These are phyloP conservation scores for Coemansia asiatica DNA, from an alignment of 192 early-diverging fungal species.

Conservation along the genomic window DNA sequence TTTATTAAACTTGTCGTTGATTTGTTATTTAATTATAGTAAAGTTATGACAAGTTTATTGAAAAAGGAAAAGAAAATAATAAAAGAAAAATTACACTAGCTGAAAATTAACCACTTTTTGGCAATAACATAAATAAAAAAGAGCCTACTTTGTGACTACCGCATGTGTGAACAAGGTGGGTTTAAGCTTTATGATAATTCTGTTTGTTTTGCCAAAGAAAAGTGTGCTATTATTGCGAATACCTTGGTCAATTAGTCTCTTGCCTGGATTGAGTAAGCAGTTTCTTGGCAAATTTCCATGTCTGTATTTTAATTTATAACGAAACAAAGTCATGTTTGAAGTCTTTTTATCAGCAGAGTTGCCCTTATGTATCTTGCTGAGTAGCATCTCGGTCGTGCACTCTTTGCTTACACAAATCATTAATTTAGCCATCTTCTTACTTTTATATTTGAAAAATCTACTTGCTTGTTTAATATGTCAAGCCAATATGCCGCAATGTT, in stretches of 20 bases:
- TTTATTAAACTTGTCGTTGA: no score
- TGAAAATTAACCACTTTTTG: neutral
- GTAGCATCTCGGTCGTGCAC: slow-evolving; percentile 1
- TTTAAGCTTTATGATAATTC: neutral
- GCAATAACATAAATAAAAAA: neutral
- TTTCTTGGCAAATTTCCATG: neutral
- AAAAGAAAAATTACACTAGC: neutral
- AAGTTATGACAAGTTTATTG: no score
- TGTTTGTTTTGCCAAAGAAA: slow-evolving; percentile 1
- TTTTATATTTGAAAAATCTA: slow-evolving; percentile 19
- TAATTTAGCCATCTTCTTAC: slow-evolving; percentile 1
- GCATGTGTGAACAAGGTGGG: neutral
- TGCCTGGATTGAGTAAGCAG: neutral
- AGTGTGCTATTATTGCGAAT: neutral
- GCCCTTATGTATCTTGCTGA: neutral
- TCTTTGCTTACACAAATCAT: neutral
- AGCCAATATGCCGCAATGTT: no score
- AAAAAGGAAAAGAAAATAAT: neutral
- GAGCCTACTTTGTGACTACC: neutral
- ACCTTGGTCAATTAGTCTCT: slow-evolving; percentile 4
- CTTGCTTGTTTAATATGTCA: no score
- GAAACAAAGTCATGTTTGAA: neutral
- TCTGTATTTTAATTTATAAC: neutral
- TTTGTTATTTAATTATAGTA: no score
- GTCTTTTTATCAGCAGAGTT: neutral